Evolutionary conservation across 148 eudicot species (phyloP).

Genomic region (Rhododendron ferrugineum): DNA sequence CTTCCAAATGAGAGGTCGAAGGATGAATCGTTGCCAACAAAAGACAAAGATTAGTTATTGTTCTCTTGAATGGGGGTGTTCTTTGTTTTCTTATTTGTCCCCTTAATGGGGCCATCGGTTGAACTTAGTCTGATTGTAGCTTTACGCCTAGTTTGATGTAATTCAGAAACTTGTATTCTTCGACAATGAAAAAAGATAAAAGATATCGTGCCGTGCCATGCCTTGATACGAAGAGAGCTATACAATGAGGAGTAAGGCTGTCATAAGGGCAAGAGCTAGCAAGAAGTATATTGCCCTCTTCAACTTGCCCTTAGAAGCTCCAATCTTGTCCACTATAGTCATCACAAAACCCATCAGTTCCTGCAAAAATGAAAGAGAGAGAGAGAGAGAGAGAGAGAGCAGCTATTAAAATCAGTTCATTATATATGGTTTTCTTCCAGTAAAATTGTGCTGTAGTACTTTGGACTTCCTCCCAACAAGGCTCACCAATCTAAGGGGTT

Average conservation of each 20-base stretch:
- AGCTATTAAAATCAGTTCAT: neutral
- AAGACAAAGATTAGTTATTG: neutral
- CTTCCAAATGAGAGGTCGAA: neutral
- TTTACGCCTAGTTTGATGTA: neutral
- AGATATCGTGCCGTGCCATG: neutral
- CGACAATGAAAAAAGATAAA: too few species aligned
- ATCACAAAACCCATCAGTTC: slow-evolving; percentile 20
- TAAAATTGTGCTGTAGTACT: neutral
- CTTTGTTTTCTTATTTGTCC: too few species aligned
- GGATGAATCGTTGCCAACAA: neutral
- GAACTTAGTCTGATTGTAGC: neutral
- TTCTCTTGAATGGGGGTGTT: too few species aligned
- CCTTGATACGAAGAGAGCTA: neutral
- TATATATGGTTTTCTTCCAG: neutral
- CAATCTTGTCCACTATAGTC: slow-evolving; percentile 23
- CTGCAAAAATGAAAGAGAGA: slow-evolving; percentile 18
- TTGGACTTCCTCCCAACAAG: neutral
- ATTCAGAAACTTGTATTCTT: neutral
- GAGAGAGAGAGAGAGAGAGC: neutral
- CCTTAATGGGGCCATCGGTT: neutral
- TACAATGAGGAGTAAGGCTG: slow-evolving; percentile 20
- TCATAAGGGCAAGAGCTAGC: slow-evolving; percentile 20
- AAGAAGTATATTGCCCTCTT: slow-evolving; percentile 18
- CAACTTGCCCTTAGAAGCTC: slow-evolving; percentile 15
- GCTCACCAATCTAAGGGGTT: slow-evolving; percentile 50